Percentiles rank a stretch among this genome's conserved stretches.
These are phyloP conservation scores for Pseudogymnoascus sp. DNA, from an alignment of 2,329 filamentous ascomycete species.

Conservation along the genomic window DNA sequence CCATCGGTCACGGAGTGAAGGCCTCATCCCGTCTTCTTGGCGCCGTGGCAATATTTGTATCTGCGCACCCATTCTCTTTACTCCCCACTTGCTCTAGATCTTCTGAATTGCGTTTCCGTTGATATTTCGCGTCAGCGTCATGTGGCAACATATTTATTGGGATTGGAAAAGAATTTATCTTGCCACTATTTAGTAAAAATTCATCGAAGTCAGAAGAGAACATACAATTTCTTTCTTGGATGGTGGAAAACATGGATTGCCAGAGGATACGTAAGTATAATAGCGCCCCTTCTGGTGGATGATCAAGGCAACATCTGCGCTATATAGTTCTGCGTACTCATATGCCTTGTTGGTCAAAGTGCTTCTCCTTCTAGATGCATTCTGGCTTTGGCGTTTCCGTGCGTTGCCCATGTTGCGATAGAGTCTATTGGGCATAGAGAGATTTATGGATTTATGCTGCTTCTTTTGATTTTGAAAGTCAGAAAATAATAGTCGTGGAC, in stretches of 20 bases:
- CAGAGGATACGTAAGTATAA: constrained; percentile 10
- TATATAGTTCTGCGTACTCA: constrained; percentile 14
- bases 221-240: neutral
- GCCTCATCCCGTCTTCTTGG: neutral
- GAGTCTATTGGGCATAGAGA: too few species aligned
- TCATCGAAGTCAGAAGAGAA: neutral
- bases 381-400: constrained; percentile 14
- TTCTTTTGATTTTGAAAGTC: neutral
- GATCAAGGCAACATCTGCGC: constrained; percentile 13
- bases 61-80: neutral
- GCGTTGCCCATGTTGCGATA: neutral
- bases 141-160: neutral
- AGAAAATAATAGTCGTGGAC: neutral
- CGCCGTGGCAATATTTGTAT: neutral
- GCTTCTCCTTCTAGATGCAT: constrained; percentile 13
- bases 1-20: neutral
- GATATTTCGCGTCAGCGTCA: neutral
- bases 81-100: neutral
- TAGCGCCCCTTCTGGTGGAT: constrained; percentile 13
- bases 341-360: constrained; percentile 15
- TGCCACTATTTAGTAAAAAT: neutral
- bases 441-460: too few species aligned
- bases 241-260: constrained; percentile 6
- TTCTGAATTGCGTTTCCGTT: neutral
- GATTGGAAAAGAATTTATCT: neutral